Conservation (phyloP, 2,329 filamentous ascomycete species). For the Fusarium burgessii region DNA sequence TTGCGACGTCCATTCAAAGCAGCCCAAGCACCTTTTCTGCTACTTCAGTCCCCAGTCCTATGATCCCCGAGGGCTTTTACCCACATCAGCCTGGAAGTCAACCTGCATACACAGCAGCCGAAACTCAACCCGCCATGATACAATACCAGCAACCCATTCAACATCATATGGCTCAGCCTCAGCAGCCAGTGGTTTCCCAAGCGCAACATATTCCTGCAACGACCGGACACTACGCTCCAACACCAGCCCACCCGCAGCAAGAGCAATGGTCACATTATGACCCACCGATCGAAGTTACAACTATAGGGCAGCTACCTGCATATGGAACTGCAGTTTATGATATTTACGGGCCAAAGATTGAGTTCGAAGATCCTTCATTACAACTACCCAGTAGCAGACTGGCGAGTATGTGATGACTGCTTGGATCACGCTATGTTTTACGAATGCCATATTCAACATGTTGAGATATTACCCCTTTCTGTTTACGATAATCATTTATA, state of each 20-base stretch:
- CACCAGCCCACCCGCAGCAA: slow-evolving; percentile 56
- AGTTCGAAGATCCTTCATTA: slow-evolving; percentile 68
- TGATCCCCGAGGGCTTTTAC: slow-evolving; percentile 67
- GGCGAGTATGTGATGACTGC: slow-evolving; percentile 61
- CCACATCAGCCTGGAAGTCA: slow-evolving; percentile 64
- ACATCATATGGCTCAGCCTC: slow-evolving; percentile 51
- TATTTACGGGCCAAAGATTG: slow-evolving; percentile 66
- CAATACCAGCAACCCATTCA: slow-evolving; percentile 59
- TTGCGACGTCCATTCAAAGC: slow-evolving; percentile 66
- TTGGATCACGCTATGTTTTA: slow-evolving; percentile 27
- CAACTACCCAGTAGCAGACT: slow-evolving; percentile 71
- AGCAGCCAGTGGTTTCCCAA: slow-evolving; percentile 53
- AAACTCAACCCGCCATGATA: slow-evolving; percentile 57
- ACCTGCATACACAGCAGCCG: slow-evolving; percentile 62
- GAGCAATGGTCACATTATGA: slow-evolving; percentile 71
- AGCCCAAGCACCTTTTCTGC: slow-evolving; percentile 71
- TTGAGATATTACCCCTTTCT: slow-evolving; percentile 18
- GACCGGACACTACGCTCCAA: slow-evolving; percentile 52
- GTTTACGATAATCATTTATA: slow-evolving; percentile 39
- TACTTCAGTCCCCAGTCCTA: slow-evolving; percentile 64
- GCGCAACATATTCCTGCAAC: slow-evolving; percentile 45
- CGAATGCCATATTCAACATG: slow-evolving; percentile 16
- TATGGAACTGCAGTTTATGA: slow-evolving; percentile 65
- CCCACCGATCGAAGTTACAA: slow-evolving; percentile 67
- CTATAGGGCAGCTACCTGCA: slow-evolving; percentile 64